Evolutionary conservation across 2,329 filamentous ascomycete genomes (phyloP), one percentile per base, ranked within the genome.

Genomic region (Cladophialophora psammophila): DNA sequence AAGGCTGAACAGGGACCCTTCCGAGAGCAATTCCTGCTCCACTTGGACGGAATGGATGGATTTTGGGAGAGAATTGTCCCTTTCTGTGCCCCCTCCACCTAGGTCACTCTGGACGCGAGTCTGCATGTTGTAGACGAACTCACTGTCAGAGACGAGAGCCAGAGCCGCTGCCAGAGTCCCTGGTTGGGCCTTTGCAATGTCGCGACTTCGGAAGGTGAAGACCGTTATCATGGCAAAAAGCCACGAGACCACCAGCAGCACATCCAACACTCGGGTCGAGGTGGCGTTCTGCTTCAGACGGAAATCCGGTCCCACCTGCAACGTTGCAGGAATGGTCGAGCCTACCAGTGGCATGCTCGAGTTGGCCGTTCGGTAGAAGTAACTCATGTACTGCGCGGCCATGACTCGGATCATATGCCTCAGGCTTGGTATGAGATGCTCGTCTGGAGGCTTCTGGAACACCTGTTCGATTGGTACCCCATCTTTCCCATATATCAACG

Each of bases 351-450:
- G 54, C 34, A 36, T 12, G 54, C 8, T 57, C 1, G 32, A 9
- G 15, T 57, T 38, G 35, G 54, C 32, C 9, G 31, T 36, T 12
- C 54, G 31, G 36, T 57, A 57, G 54, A 57, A 57, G 32, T 57
- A 57, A n/a, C 54, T 38, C n/a, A 57, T 57, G 34, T 57, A 57
- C 34, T 57, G 54, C 12, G 54, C 54, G 5, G 31, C 54, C 31
- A 38, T 57, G 8, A 36, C n/a, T 18, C 54, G n/a, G 15, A 38
- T 57, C 15, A 57, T 26, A 38, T 38, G 12, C 54, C 38, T 35
- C n/a, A 57, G 31, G 5, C 9, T 35, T 18, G 54, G 54, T 8
- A 57, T 57, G 31, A 57, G 54, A 57, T 38, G 26, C 54, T 57
- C 32, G 5, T 57, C 54, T n/a, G 31, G 54, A 31, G 31, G 31